Percentiles rank a stretch among this genome's conserved stretches.
These are phyloP conservation scores for Rhodotorula sp. DNA, from an alignment of 1,284 basidiomycete genomes.

Conservation along the genomic window DNA sequence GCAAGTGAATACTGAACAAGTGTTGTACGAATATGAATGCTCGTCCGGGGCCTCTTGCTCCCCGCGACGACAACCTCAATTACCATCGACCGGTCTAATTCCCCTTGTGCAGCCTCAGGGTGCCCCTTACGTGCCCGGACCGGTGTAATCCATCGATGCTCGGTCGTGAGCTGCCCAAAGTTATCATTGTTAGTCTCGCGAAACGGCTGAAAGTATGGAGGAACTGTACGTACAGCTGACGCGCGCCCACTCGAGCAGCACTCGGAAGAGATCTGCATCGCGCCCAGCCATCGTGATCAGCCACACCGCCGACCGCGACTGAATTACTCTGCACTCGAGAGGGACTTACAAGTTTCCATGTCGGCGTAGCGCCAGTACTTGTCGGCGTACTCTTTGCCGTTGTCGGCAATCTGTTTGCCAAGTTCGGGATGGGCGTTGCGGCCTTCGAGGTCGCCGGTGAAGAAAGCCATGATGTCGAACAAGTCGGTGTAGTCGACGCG, in stretches of 20 bases:
- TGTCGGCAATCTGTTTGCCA: slow-evolving; percentile 50
- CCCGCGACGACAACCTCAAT: no score
- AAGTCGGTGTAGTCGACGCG: slow-evolving; percentile 45
- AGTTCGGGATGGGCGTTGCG: slow-evolving; percentile 47
- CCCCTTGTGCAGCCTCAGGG: neutral
- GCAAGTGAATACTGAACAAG: neutral
- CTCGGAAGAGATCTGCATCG: slow-evolving; percentile 39
- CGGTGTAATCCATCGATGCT: slow-evolving; percentile 25
- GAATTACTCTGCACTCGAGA: rapidly evolving
- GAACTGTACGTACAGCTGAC: slow-evolving; percentile 24
- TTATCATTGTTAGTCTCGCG: neutral
- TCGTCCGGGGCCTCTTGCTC: neutral
- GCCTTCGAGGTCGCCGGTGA: slow-evolving; percentile 52
- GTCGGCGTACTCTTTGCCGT: slow-evolving; percentile 49
- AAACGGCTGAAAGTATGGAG: neutral
- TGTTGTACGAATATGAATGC: neutral
- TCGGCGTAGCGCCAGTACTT: slow-evolving; percentile 51
- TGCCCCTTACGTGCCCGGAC: slow-evolving; percentile 2
- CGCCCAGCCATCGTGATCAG: no score
- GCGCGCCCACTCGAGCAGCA: slow-evolving; percentile 45
- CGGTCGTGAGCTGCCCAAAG: slow-evolving; percentile 16
- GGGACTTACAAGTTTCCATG: slow-evolving; percentile 51
- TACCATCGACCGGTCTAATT: neutral
- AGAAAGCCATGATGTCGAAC: slow-evolving; percentile 53
- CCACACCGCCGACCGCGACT: neutral